Evolutionary conservation across 2,329 filamentous ascomycete genomes (phyloP), one percentile per base, ranked within the genome.

Genomic region (Fusarium citri): DNA sequence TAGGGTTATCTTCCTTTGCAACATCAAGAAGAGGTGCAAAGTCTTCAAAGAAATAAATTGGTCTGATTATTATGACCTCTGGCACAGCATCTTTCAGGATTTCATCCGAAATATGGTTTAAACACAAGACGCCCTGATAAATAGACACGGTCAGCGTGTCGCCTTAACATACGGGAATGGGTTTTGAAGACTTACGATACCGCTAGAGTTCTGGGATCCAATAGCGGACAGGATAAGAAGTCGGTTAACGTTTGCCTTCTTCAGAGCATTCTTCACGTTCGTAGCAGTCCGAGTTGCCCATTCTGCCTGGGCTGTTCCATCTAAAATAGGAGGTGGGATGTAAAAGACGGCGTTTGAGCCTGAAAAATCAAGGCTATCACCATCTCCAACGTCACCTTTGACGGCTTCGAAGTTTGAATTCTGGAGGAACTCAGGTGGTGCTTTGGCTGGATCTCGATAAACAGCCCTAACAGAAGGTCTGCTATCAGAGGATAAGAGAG

Each of bases 281-380:
- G 34, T 49, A 2, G 66, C 76, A 4, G 76, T 46, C 11, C 59
- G 34, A 2, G 64, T 68, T 6, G 75, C 77, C 51, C 72, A 75
- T 20, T 77, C 66, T 22, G 63, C 66, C 18, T 68, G 41, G 23
- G 77, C 72, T 9, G 63, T 55, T 8, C 72, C 75, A 42, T 77
- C 72, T 14, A 68, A 73, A 12, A 61, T 73, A 11, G 78, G 77
- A 1, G 79, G 79, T 2, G 78, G 78, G 34, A 79, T 64, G 41
- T 80, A 80, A 47, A 80, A 73, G 20, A 80, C 74, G 8, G 72
- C 77, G 28, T 78, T 72, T 5, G 77, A 77, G 14, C 54, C 57
- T 9, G 59, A 51, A 43, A 80, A 79, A 41, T 79, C 69, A 11
- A 80, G 71, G 3, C 68, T 68, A 0, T 23, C 42, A 1, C 72